Conservation (phyloP, 352 stramenopile genomes). For the Plasmopara viticola region DNA sequence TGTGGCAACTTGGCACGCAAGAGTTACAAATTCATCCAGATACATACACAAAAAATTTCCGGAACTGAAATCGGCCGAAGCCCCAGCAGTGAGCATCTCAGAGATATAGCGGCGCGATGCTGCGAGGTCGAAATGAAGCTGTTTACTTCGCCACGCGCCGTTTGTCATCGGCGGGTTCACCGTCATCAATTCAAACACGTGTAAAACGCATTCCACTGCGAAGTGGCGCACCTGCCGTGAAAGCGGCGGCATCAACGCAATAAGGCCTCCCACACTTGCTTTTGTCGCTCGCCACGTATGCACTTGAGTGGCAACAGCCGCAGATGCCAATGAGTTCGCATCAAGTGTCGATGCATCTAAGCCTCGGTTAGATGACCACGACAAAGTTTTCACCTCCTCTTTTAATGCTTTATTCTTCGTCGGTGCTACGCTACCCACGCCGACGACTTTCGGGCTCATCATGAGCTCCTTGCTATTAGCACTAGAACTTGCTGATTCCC, state of each 20-base stretch:
- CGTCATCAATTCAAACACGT: constrained; percentile 59
- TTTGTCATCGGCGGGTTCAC: constrained; percentile 14
- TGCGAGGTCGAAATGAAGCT: constrained; percentile 68
- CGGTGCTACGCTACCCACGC: constrained; percentile 12
- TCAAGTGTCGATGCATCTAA: constrained; percentile 22
- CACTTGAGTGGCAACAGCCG: constrained; percentile 45
- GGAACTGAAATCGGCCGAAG: constrained; percentile 8
- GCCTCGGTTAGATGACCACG: constrained; percentile 13
- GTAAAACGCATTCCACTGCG: constrained; percentile 69
- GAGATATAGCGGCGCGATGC: constrained; percentile 41
- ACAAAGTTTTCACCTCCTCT: constrained; percentile 13
- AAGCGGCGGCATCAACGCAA: constrained; percentile 55
- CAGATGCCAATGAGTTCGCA: constrained; percentile 26
- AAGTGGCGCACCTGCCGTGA: constrained; percentile 75
- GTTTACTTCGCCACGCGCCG: constrained; percentile 14
- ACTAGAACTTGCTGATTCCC: constrained; percentile 51
- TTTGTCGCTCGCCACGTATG: constrained; percentile 75
- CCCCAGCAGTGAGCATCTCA: constrained; percentile 24
- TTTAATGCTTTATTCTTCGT: constrained; percentile 9
- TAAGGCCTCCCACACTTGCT: constrained; percentile 45
- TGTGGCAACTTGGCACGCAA: constrained; percentile 71
- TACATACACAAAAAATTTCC: constrained; percentile 84
- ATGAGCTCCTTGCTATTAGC: constrained; percentile 38
- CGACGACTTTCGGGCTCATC: constrained; percentile 66
- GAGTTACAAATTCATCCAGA: constrained; percentile 81